These are phyloP conservation scores for Inga leiocalycina DNA, from an alignment of 306 rosid genomes.

Conservation along the genomic window DNA sequence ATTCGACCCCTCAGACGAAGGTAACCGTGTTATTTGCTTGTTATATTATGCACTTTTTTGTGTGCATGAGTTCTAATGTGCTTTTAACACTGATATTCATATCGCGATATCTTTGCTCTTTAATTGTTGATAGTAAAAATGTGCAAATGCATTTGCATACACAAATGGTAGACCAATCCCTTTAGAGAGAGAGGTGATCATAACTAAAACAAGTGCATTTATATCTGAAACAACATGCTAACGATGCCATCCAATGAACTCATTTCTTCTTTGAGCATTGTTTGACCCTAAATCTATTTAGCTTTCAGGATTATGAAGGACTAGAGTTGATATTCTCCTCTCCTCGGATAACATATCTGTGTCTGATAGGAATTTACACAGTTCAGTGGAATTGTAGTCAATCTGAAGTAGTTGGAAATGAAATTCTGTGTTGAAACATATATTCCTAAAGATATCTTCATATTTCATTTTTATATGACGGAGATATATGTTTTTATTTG, in stretches of 20 bases:
- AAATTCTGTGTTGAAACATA: slow-evolving; percentile 11
- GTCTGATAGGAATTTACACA: background rate
- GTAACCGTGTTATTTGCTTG: slow-evolving; percentile 36
- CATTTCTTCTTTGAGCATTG: background rate
- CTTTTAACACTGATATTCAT: slow-evolving; percentile 15
- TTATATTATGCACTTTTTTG: slow-evolving; percentile 6
- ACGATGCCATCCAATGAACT: background rate
- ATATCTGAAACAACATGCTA: background rate
- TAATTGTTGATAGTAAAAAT: background rate
- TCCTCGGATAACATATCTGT: background rate
- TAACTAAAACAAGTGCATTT: background rate
- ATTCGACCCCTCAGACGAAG: slow-evolving; percentile 42
- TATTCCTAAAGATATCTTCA: background rate
- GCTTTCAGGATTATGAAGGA: slow-evolving; percentile 20
- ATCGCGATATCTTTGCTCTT: background rate
- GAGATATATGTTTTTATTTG: background rate
- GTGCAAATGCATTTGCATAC: background rate
- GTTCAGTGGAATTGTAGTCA: background rate
- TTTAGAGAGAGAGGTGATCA: background rate
- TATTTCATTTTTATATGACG: background rate
- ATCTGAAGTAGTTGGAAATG: background rate
- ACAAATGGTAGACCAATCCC: background rate
- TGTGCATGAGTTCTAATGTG: background rate
- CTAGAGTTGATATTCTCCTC: background rate
- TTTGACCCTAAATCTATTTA: background rate